These are phyloP conservation scores for Cephalotrichum gorgonifer DNA, from an alignment of 2,329 filamentous ascomycete genomes.

Conservation along the genomic window DNA sequence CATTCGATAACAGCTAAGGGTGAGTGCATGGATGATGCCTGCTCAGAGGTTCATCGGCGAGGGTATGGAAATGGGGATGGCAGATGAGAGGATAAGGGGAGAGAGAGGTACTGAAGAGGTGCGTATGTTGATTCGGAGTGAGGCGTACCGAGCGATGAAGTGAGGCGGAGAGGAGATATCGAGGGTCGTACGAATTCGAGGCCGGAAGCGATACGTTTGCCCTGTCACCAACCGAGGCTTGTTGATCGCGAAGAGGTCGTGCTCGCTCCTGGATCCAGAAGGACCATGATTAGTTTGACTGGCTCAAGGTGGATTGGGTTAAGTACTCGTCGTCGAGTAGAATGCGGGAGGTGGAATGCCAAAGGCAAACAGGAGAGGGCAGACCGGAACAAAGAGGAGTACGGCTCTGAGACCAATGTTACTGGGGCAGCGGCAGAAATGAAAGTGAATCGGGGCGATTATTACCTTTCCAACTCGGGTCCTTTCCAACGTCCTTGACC, in stretches of 20 bases:
- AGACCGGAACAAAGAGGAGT: neutral
- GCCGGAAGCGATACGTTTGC: neutral
- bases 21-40: neutral
- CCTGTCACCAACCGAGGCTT: neutral
- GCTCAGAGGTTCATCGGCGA: neutral
- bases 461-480: neutral
- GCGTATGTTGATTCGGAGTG: too few species aligned
- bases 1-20: neutral
- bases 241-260: neutral
- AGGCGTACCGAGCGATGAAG: too few species aligned
- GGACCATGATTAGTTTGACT: neutral
- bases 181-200: neutral
- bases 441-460: neutral
- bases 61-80: too few species aligned
- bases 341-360: neutral
- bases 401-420: neutral
- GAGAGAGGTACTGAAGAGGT: too few species aligned
- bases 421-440: neutral
- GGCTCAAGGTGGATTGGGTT: neutral
- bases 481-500: neutral
- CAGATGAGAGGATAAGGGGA: too few species aligned
- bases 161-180: too few species aligned
- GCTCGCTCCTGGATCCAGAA: neutral
- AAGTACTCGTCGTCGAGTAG: neutral
- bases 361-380: neutral